phyloP scores from a whole-genome alignment of 2,329 filamentous ascomycete genomes.

The Graphium sp. region DNA sequence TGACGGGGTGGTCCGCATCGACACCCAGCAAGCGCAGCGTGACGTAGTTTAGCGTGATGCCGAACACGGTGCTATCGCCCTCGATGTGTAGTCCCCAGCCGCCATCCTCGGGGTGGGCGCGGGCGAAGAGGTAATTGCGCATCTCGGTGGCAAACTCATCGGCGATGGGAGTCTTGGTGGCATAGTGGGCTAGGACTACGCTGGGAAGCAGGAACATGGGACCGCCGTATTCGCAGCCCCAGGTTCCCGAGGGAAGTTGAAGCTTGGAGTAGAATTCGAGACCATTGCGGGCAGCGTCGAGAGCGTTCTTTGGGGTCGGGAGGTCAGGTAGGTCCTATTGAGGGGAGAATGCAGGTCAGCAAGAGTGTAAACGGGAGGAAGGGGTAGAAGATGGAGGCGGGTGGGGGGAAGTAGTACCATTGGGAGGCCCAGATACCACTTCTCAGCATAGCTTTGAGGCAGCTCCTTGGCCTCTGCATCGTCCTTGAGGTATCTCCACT shows the following conservation, averaged over 20 bases:
- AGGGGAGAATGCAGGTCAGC: constrained; percentile 2
- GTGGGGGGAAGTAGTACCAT: constrained; percentile 35
- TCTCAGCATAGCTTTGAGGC: constrained; percentile 83
- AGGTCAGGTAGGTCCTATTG: constrained; percentile 57
- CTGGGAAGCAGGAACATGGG: constrained; percentile 92
- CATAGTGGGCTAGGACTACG: constrained; percentile 72
- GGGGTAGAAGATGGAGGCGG: constrained; percentile 1
- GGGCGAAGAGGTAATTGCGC: constrained; percentile 77
- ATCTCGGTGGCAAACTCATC: constrained; percentile 72
- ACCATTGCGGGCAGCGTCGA: constrained; percentile 68
- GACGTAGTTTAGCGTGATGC: constrained; percentile 78
- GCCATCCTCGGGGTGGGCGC: constrained; percentile 75
- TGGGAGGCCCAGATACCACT: constrained; percentile 67
- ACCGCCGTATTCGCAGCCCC: constrained; percentile 95
- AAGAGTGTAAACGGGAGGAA: background rate
- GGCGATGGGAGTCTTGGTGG: constrained; percentile 74
- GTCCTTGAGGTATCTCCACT: constrained; percentile 82
- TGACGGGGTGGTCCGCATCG: constrained; percentile 63
- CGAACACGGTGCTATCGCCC: constrained; percentile 81
- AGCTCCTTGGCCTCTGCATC: constrained; percentile 53
- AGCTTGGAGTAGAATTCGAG: constrained; percentile 79
- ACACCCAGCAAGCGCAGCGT: constrained; percentile 67
- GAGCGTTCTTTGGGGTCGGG: constrained; percentile 50
- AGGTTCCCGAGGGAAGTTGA: constrained; percentile 78
- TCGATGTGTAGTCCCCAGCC: constrained; percentile 97